Base-by-base conservation (phyloP, 2,329 filamentous ascomycete species). In the Monosporascus sp. region DNA sequence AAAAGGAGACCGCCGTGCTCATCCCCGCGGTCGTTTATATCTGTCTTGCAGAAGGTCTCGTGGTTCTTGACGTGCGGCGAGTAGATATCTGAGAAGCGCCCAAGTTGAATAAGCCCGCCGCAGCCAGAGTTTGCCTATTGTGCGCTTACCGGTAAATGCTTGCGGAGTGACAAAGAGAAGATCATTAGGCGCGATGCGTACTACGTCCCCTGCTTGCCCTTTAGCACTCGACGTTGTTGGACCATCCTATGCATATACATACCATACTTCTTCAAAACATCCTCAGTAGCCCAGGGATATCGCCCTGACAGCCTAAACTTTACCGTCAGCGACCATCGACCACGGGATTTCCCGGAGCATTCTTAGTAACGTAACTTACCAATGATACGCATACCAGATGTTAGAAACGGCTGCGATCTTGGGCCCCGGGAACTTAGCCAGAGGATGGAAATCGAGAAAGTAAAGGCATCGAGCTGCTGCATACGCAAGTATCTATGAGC, bases 151-250 rank as follows among this genome's bases (percentile, higher is more conserved):
- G 43, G 47, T 36, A 9, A 56, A 49, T 7, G 60, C 60, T 24
- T 56, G n/a, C 5, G 56, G 56, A 20, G 24, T 52, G 16, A 52
- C 34, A 27, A 62, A 61, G 7, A 54, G 55, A 1, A 63, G 53
- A 38, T 63, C 61, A 34, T 60, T 63, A 11, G 61, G 59, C 16
- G 61, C 57, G 17, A 61, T 55, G 4, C 61, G 57, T 5, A 61
- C 61, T 20, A 56, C 49, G 38, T 59, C 53, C 5, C 60, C 57
- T 59, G 27, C 24, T 19, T 5, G 9, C 36, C 3, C 16, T 40
- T 50, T 36, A 40, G 48, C 14, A 50, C 50, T 26, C 16, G 37
- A n/a, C 38, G 16, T 22, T 19, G 11, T 31, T 19, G 27, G 9
- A 22, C 19, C 14, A 46, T 11, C 31, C 22, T 51, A 17, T 49